phyloP scores from a whole-genome alignment of 441 rosid species.

The Omphalea diandra region DNA sequence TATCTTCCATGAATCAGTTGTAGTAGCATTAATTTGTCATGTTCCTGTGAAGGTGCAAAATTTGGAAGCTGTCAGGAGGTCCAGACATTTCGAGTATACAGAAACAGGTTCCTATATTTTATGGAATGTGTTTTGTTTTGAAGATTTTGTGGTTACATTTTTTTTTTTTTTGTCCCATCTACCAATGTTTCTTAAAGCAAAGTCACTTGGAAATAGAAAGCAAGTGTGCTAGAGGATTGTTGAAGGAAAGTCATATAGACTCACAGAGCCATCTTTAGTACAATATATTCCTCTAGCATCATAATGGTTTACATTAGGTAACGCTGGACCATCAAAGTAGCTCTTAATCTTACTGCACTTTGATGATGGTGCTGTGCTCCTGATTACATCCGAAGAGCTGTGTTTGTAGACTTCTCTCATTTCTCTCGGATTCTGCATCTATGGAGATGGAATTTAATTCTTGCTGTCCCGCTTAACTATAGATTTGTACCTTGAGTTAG shows the following conservation, averaged over 20 bases:
- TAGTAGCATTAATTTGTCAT: slow-evolving; percentile 17
- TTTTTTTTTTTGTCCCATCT: background rate
- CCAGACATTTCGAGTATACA: slow-evolving; percentile 77
- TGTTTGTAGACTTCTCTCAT: background rate
- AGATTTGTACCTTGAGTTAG: background rate
- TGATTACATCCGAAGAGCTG: background rate
- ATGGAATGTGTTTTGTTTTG: slow-evolving; percentile 9
- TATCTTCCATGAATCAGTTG: background rate
- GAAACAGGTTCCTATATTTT: slow-evolving; percentile 53
- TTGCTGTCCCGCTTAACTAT: background rate
- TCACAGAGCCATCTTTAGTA: background rate
- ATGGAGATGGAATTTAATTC: too few species aligned
- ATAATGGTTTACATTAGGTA: background rate
- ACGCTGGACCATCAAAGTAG: background rate
- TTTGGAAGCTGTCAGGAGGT: slow-evolving; percentile 87
- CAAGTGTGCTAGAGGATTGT: background rate
- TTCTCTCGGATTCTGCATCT: too few species aligned
- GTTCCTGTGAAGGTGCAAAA: slow-evolving; percentile 65
- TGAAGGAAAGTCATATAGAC: background rate
- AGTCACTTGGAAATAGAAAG: background rate
- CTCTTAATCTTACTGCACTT: background rate
- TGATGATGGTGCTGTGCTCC: background rate
- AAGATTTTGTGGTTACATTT: background rate
- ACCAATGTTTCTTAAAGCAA: background rate
- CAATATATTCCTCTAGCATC: background rate